Base-by-base conservation (phyloP, 202 grass and related monocot genomes). In the Musa balbisiana region DNA sequence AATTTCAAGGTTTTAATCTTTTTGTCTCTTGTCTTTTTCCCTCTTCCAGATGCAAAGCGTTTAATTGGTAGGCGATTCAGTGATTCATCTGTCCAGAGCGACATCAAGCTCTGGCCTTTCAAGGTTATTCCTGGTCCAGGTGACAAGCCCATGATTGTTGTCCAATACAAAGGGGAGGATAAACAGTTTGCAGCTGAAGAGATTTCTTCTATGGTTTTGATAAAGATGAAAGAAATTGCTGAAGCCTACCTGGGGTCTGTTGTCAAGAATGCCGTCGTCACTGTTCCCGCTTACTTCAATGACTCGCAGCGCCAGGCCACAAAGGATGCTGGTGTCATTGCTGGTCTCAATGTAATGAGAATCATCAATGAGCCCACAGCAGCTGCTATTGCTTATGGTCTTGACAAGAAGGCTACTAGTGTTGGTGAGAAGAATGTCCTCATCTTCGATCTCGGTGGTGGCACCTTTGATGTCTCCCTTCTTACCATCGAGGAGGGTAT, bases 71-170 rank as follows among this genome's bases (percentile, higher is more conserved):
- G 92, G 68, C 87, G 89, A 23, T 92, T 76, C 84, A 88, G 83
- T 12, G 87, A 96, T 56, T 71, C 87, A 1, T 90, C 92, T 9
- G 87, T 96, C 24, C 87, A 90, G 82, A 80, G 68, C 15, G 87
- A 96, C 80, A 88, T 88, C 79, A 92, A 96, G 76, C 75, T 87
- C 63, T 92, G 92, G 92, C 92, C 92, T 15, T 96, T 92, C 85
- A 96, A 90, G 80, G 84, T 96, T n/a, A 49, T 96, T 49, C 73
- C 85, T 0, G 83, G 85, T 8, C 77, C 87, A 1, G 78, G 29
- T 21, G 89, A 90, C 85, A 92, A 90, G 84, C 92, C 92, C 9
- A 92, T 87, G 85, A 90, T 96, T 67, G 77, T 90, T 20, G 85
- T 96, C 1, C 80, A 72, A 1, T 90, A 88, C 83, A 92, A 88